A percentile compares a stretch with the other conserved stretches of the same genome.
Evolutionary conservation across 352 stramenopile genomes (phyloP).

Genomic region (Globisporangium middletonii): DNA sequence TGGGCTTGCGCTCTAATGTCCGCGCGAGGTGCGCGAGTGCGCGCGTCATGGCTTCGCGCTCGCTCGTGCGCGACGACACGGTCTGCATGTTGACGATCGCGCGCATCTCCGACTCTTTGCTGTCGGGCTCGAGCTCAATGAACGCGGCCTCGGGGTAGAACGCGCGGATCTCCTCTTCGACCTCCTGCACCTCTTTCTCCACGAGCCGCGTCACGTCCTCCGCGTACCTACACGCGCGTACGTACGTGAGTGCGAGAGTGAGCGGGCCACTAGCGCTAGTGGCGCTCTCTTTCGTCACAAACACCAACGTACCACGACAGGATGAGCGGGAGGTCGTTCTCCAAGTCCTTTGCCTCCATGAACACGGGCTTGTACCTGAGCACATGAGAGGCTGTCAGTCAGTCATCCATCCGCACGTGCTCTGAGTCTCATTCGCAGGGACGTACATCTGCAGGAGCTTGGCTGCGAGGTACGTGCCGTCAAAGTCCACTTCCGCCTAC

Average conservation of each 20-base stretch:
- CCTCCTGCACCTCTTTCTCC: conserved; percentile 94
- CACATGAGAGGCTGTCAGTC: not conserved
- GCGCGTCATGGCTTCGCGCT: conserved; percentile 80
- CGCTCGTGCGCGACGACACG: conserved; percentile 72
- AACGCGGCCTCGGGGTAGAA: conserved; percentile 94
- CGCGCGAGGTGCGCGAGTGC: conserved; percentile 69
- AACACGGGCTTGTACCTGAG: conserved; percentile 91
- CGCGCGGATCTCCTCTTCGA: conserved; percentile 91
- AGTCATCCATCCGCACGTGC: not conserved
- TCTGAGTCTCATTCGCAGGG: not conserved
- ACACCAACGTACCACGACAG: conserved; percentile 81
- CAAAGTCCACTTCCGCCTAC: conserved; percentile 97
- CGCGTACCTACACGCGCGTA: conserved; percentile 43
- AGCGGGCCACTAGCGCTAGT: too few species aligned
- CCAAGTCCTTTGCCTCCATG: conserved; percentile 83
- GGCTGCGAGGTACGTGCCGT: conserved; percentile 96
- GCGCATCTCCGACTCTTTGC: conserved; percentile 85
- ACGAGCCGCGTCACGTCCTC: conserved; percentile 96
- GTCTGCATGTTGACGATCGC: conserved; percentile 78
- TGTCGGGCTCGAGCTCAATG: conserved; percentile 97
- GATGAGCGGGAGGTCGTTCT: conserved; percentile 92
- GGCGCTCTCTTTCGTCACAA: not conserved
- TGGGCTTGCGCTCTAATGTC: conserved; percentile 42
- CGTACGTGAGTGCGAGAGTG: not conserved
- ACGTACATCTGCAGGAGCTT: conserved; percentile 87